Base-by-base conservation (phyloP, 768 basidiomycete genomes). In the Xanthoconium stramineum region DNA sequence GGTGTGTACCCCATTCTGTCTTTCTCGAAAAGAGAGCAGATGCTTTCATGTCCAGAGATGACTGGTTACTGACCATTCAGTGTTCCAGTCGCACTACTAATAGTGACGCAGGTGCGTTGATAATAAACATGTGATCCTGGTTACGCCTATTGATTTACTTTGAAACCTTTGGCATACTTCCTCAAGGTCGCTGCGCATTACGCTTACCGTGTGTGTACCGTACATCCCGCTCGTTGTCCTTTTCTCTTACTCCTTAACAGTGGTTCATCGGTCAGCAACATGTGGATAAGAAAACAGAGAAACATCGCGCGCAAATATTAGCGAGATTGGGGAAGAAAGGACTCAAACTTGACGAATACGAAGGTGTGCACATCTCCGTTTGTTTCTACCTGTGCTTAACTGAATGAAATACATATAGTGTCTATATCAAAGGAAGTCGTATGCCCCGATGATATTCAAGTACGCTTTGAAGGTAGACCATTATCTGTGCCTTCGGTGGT, bases 351-450 rank as follows among this genome's bases (percentile, higher is more conserved):
- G 85, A 91, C 64, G 95, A 98, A 72, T 91, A 98, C 67, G 96
- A 99, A 76, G 75, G 91, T 92, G 70, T 59, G 87, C 71, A 30
- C 14, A 14, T 28, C 19, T n/a, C 30, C n/a, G 11, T 45, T 3
- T 13, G 7, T 13, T 13, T 33, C 17, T 36, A 10, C 15, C 29
- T 10, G 19, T 14, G 17, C 10, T 14, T 24, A 3, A 1, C 39
- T 46, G 29, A 50, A 52, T 32, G 50, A 30, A 24, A 60, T 60
- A 11, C 10, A 24, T 58, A 7, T 15, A 91, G 90, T 84, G 55
- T 86, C 85, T 40, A 93, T 98, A 53, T 92, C 96, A 5, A 89
- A 88, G 38, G 95, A 98, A 65, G 84, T 98, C 20, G 91, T 98
- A 58, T 89, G 91, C 62, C 91, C 93, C 3, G 91, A 94, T 69